These are phyloP conservation scores for Colletotrichum tofieldiae DNA, from an alignment of 2,329 filamentous ascomycete species.

Conservation along the genomic window DNA sequence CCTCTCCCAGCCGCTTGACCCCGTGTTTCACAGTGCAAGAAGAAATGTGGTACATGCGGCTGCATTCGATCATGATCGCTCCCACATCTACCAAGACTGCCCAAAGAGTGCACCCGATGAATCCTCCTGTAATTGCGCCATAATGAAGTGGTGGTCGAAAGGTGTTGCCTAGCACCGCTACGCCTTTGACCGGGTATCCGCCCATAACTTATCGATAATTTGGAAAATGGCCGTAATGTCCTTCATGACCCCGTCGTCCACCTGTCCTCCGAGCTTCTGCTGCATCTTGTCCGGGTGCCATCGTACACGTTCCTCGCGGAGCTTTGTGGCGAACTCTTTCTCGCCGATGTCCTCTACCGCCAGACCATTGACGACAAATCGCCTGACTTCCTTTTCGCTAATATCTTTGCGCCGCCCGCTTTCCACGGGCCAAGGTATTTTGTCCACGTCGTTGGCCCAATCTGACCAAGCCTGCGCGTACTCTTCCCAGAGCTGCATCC, in stretches of 20 bases:
- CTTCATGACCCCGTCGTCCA: conserved; percentile 81
- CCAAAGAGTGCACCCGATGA: neutral
- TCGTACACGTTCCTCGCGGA: conserved; percentile 89
- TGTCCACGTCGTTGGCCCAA: conserved; percentile 62
- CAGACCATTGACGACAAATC: conserved; percentile 75
- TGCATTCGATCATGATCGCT: neutral
- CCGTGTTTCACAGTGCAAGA: conserved; percentile 35
- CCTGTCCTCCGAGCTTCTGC: conserved; percentile 83
- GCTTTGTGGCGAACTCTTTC: conserved; percentile 61
- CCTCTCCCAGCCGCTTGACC: conserved; percentile 9
- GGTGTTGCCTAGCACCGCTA: conserved; percentile 3
- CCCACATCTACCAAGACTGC: neutral
- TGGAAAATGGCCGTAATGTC: conserved; percentile 93
- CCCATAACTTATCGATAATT: conserved; percentile 87
- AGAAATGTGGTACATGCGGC: conserved; percentile 22
- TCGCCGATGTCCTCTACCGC: conserved; percentile 60
- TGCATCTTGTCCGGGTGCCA: conserved; percentile 99
- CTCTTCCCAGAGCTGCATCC: conserved; percentile 73
- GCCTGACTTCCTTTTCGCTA: conserved; percentile 72
- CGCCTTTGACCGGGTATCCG: conserved; percentile 64
- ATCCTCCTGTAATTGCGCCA: conserved; percentile 26
- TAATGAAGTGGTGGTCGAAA: conserved; percentile 16
- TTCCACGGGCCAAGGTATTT: conserved; percentile 81
- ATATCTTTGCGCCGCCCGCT: conserved; percentile 72
- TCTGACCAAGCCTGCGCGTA: conserved; percentile 77